These are phyloP conservation scores for Pachyrhizus erosus DNA, from an alignment of 306 rosid genomes.

Conservation along the genomic window DNA sequence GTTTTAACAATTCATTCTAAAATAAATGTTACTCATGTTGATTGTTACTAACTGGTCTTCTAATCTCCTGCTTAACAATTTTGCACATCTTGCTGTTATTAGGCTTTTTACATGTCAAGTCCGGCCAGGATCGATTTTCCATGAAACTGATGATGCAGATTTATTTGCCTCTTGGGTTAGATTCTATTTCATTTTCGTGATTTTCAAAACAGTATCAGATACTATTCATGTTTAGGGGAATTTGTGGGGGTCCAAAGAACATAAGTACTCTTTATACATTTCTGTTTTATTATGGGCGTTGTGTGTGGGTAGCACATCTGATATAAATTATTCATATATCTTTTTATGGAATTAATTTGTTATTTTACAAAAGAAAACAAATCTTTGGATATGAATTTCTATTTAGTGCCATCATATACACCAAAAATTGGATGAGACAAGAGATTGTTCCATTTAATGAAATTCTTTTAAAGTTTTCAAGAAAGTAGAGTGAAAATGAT, in stretches of 20 bases:
- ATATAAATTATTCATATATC: slow-evolving; percentile 14
- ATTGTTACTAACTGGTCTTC: slow-evolving; percentile 35
- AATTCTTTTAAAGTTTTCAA: not conserved
- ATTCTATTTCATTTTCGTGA: slow-evolving; percentile 36
- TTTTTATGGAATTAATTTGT: not conserved
- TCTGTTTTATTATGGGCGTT: slow-evolving; percentile 2
- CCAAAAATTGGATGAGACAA: slow-evolving; percentile 31
- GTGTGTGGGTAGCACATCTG: not conserved
- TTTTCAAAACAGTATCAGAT: slow-evolving; percentile 13
- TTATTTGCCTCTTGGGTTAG: slow-evolving; percentile 95
- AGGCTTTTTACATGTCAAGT: slow-evolving; percentile 93
- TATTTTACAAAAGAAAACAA: not conserved
- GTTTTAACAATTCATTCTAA: slow-evolving; percentile 30
- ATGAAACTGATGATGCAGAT: slow-evolving; percentile 82
- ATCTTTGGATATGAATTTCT: slow-evolving; percentile 24
- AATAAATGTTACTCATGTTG: slow-evolving; percentile 20
- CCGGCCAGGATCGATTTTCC: slow-evolving; percentile 90
- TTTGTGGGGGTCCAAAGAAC: slow-evolving; percentile 17
- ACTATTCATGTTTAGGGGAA: slow-evolving; percentile 24
- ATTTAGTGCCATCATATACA: not conserved
- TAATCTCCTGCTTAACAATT: slow-evolving; percentile 31
- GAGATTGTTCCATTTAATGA: slow-evolving; percentile 24
- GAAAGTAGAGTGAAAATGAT: not conserved
- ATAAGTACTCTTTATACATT: not conserved
- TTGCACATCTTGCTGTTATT: slow-evolving; percentile 45